phyloP scores from a whole-genome alignment of 2,329 filamentous ascomycete genomes.

The Neonectria hederae region DNA sequence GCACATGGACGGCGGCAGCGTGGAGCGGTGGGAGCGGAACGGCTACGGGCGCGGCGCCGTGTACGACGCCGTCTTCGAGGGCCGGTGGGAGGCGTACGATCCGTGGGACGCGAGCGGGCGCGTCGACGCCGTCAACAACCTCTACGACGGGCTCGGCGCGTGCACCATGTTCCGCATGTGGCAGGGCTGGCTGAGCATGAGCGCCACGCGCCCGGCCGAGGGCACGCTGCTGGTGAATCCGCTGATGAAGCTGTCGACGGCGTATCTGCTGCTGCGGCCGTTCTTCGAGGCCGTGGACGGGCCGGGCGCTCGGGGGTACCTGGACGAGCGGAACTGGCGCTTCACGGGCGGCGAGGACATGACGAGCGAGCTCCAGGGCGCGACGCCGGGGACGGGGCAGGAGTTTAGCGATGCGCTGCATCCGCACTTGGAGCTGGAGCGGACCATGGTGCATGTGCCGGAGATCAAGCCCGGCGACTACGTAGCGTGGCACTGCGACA shows the following conservation, averaged over 20 bases:
- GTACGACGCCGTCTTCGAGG: slow-evolving; percentile 77
- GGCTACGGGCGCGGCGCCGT: slow-evolving; percentile 74
- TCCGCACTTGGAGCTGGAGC: slow-evolving; percentile 74
- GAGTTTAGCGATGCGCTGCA: slow-evolving; percentile 75
- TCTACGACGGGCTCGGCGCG: slow-evolving; percentile 83
- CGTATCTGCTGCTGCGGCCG: slow-evolving; percentile 83
- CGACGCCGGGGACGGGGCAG: slow-evolving; percentile 73
- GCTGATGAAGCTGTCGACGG: slow-evolving; percentile 76
- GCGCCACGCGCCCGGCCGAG: slow-evolving; percentile 74
- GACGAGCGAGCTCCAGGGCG: slow-evolving; percentile 74
- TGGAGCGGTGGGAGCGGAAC: slow-evolving; percentile 77
- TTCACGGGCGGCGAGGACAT: slow-evolving; percentile 58
- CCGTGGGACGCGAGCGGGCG: slow-evolving; percentile 81
- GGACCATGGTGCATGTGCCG: slow-evolving; percentile 76
- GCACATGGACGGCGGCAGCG: slow-evolving; percentile 77
- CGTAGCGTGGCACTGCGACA: slow-evolving; percentile 86
- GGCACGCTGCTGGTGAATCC: slow-evolving; percentile 88
- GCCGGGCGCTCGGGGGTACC: slow-evolving; percentile 45
- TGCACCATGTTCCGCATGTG: slow-evolving; percentile 89
- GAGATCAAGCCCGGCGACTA: slow-evolving; percentile 77
- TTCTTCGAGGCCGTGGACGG: slow-evolving; percentile 72
- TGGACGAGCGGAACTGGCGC: slow-evolving; percentile 68
- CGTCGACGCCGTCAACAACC: slow-evolving; percentile 73
- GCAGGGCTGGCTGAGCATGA: slow-evolving; percentile 90
- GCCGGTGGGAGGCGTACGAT: slow-evolving; percentile 83